Percentiles rank a stretch among this genome's conserved stretches.
Evolutionary conservation across 2,329 filamentous ascomycete species (phyloP).

Genomic region (Fusarium keratoplasticum): DNA sequence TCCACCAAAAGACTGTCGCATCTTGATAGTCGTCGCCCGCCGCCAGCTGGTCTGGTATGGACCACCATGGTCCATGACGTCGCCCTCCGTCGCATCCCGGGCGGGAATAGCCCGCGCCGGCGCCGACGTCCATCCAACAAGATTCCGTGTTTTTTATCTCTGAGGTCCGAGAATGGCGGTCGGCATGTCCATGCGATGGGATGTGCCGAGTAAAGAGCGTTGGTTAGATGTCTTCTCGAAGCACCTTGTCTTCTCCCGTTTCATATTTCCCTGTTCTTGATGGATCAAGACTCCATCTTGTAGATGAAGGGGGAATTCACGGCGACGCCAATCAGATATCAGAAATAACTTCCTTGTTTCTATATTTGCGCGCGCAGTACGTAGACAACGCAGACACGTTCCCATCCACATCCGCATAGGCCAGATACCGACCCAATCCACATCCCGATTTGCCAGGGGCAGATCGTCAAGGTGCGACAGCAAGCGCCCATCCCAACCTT

Average conservation of each 20-base stretch:
- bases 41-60: not conserved
- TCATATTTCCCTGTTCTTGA: slow-evolving; percentile 12
- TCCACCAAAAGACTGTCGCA: slow-evolving; percentile 1
- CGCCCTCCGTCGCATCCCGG: not conserved
- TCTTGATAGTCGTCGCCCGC: slow-evolving; percentile 1
- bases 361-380: not conserved
- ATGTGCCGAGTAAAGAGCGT: not conserved
- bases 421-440: not conserved
- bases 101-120: slow-evolving; percentile 2
- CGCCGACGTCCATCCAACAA: slow-evolving; percentile 4
- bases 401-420: not conserved
- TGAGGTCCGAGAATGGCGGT: not conserved
- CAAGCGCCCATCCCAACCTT: slow-evolving; percentile 1
- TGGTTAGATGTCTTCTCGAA: not conserved
- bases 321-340: slow-evolving; percentile 8
- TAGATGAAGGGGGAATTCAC: not conserved
- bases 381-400: slow-evolving; percentile 12
- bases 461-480: slow-evolving; percentile 9
- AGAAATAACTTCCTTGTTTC: not conserved
- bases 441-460: slow-evolving; percentile 15
- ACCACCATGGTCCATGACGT: slow-evolving; percentile 1
- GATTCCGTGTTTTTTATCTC: not conserved
- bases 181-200: not conserved
- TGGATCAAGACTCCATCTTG: slow-evolving; percentile 3
- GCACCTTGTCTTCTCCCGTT: slow-evolving; percentile 17